Base-by-base conservation (phyloP, 1,139 yeast genomes). In the Magnusiomyces paraingens region DNA sequence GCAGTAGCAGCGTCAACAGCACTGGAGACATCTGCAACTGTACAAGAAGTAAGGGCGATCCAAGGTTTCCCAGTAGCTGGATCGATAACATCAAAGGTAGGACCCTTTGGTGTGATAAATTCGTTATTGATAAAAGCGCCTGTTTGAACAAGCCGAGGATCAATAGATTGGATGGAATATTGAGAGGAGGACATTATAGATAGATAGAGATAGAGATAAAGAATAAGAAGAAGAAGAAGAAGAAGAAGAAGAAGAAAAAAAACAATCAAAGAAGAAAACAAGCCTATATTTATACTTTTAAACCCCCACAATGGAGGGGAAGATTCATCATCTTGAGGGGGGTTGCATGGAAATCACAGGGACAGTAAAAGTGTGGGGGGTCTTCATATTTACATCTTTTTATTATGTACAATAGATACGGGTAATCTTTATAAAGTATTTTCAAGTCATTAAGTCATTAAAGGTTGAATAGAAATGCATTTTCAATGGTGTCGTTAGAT, bases 51-150 rank as follows among this genome's bases (percentile, higher is more conserved):
- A 1, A 79, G 78, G 1, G 69, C 64, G 1, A 75, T 75, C 46
- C 79, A 61, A 22, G 66, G 62, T 2, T 73, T 66, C 15, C 66
- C 67, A 1, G 69, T 66, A 2, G 81, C 77, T 1, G 83, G 83
- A 57, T 79, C 77, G 11, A 43, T 61, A 6, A 48, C 56, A 11
- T 49, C 54, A 45, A 52, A 55, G 26, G 52, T 50, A 26, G 63
- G 62, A 22, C 56, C 60, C 49, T 56, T 58, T 26, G 62, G 58
- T 15, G 56, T 45, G 59, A 84, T 83, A 64, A 83, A 86, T 69
- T 85, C 86, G 67, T 84, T 84, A 73, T 86, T 83, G 68, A 86
- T 84, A 76, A 86, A 86, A 64, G 86, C 75, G 56, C 94, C 94
- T 58, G 94, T 94, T 68, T 85, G 86, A 26, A 44, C 43, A 26